Conservation (phyloP, 192 early-diverging fungal species). For the Mortierella alpina region DNA sequence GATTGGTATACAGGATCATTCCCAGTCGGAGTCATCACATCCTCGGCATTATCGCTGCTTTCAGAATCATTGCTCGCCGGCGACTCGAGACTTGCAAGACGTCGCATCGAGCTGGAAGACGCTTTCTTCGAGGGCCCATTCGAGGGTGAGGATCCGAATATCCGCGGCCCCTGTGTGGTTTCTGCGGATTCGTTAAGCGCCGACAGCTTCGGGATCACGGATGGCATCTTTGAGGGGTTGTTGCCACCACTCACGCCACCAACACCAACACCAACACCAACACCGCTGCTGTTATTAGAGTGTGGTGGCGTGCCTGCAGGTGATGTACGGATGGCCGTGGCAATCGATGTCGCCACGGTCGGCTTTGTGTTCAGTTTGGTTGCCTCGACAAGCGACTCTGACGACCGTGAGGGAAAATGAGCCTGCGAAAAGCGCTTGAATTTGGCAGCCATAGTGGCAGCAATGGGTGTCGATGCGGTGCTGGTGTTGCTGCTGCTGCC, state of each 20-base stretch:
- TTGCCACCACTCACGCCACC: not conserved
- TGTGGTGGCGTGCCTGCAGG: constrained; percentile 21
- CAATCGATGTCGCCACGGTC: constrained; percentile 39
- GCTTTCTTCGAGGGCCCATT: constrained; percentile 38
- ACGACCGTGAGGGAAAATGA: constrained; percentile 31
- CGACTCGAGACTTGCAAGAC: constrained; percentile 29
- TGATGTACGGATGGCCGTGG: constrained; percentile 38
- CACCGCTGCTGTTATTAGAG: not conserved
- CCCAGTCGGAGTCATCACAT: constrained; percentile 13
- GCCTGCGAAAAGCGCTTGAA: constrained; percentile 53
- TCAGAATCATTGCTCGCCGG: constrained; percentile 16
- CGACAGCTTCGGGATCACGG: constrained; percentile 32
- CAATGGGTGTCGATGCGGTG: constrained; percentile 7
- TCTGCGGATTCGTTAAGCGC: constrained; percentile 23
- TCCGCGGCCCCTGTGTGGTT: constrained; percentile 1
- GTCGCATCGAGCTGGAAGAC: constrained; percentile 30
- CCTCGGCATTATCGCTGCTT: constrained; percentile 13
- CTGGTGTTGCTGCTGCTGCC: constrained; percentile 22
- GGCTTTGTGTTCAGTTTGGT: constrained; percentile 43
- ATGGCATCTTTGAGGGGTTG: constrained; percentile 8
- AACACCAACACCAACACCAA: no score
- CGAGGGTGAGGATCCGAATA: constrained; percentile 19
- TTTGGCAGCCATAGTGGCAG: constrained; percentile 34
- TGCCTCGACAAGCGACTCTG: constrained; percentile 17
- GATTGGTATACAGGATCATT: constrained; percentile 29